Percentiles rank a stretch among this genome's conserved stretches.
Evolutionary conservation across 2,329 filamentous ascomycete species (phyloP).

Genomic region (Achaetomium macrosporum): DNA sequence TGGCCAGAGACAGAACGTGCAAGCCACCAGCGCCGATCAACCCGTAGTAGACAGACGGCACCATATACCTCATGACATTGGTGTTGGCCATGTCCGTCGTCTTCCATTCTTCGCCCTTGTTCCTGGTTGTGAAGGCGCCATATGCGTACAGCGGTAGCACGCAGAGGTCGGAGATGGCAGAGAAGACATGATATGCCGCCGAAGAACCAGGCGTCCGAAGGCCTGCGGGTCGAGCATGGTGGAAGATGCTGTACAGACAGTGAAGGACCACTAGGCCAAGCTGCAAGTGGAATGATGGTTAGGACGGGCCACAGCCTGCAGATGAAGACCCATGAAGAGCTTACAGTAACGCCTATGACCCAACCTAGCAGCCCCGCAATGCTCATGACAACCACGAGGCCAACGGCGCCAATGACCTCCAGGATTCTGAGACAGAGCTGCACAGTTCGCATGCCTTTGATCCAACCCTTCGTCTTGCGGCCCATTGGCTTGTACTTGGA

Average conservation of each 20-base stretch:
- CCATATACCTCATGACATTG: conserved; percentile 50
- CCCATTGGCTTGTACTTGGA: conserved; percentile 62
- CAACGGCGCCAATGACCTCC: conserved; percentile 63
- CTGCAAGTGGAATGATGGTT: conserved; percentile 39
- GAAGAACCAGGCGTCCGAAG: conserved; percentile 72
- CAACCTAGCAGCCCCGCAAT: conserved; percentile 61
- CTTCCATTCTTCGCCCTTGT: conserved; percentile 53
- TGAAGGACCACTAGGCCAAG: conserved; percentile 69
- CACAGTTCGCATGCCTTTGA: conserved; percentile 62
- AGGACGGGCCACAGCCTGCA: not conserved
- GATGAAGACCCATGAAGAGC: conserved; percentile 27
- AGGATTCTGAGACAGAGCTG: conserved; percentile 65
- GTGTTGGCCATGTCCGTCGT: conserved; percentile 57
- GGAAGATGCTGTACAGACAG: conserved; percentile 72
- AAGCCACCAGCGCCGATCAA: conserved; percentile 59
- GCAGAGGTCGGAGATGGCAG: conserved; percentile 62
- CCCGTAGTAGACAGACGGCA: conserved; percentile 62
- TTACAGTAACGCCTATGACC: conserved; percentile 71
- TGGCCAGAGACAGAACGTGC: conserved; percentile 62
- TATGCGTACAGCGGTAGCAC: conserved; percentile 53
- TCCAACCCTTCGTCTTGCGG: conserved; percentile 60
- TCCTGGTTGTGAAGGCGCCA: conserved; percentile 42
- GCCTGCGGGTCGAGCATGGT: conserved; percentile 65
- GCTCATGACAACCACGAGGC: conserved; percentile 68
- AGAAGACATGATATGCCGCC: conserved; percentile 84